phyloP scores from a whole-genome alignment of 176 grass and related monocot species.

The Saccharum spontaneum region DNA sequence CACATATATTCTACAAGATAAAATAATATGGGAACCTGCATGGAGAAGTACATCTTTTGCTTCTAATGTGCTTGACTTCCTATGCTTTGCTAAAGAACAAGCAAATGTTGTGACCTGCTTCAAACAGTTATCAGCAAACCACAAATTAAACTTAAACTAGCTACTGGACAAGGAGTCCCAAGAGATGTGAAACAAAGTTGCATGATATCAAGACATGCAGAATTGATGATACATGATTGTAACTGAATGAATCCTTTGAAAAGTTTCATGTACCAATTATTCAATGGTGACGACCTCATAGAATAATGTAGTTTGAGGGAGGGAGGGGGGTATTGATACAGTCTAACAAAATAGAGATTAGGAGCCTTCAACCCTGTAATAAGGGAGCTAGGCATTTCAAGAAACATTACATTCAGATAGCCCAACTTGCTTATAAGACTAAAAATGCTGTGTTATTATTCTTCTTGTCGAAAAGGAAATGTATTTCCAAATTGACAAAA shows the following conservation, averaged over 20 bases:
- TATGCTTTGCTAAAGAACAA: slow-evolving; percentile 96
- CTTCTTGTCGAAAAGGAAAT: background rate
- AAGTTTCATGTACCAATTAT: slow-evolving; percentile 2
- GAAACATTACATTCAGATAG: background rate
- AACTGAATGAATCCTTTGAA: background rate
- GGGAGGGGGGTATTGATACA: background rate
- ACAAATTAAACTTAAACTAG: slow-evolving; percentile 10
- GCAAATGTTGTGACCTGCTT: slow-evolving; percentile 81
- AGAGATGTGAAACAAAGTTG: background rate
- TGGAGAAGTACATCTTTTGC: slow-evolving; percentile 94
- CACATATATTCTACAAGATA: slow-evolving; percentile 23
- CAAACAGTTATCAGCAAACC: slow-evolving; percentile 34
- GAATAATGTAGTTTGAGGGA: background rate
- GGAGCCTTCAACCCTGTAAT: background rate
- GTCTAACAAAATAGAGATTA: background rate
- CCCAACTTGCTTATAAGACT: background rate
- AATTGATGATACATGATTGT: background rate
- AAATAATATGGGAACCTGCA: slow-evolving; percentile 60
- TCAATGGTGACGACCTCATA: background rate
- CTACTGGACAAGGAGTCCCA: background rate
- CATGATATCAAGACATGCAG: background rate
- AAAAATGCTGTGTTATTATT: background rate
- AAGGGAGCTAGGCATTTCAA: background rate
- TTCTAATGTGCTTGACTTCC: slow-evolving; percentile 86
- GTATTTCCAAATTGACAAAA: background rate